Percentiles rank a stretch among this genome's conserved stretches.
phyloP scores from a whole-genome alignment of 805 yeast genomes.

The Saturnispora gosingensis region DNA sequence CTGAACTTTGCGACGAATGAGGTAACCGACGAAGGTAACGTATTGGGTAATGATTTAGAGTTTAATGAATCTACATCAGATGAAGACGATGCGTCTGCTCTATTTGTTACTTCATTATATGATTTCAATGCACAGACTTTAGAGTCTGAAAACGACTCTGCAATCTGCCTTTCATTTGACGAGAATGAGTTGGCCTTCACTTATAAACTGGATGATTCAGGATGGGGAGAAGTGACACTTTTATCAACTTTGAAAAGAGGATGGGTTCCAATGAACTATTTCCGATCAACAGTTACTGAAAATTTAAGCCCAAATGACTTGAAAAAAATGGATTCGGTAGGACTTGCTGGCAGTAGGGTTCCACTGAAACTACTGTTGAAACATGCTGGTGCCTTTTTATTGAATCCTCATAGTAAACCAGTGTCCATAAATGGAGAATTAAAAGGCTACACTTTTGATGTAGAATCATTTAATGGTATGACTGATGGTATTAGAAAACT shows the following conservation, averaged over 20 bases:
- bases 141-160: slow-evolving; percentile 55
- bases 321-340: slow-evolving; percentile 11
- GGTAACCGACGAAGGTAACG: slow-evolving; percentile 3
- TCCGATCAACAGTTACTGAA: slow-evolving; percentile 32
- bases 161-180: slow-evolving; percentile 65
- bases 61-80: slow-evolving; percentile 10
- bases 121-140: slow-evolving; percentile 35
- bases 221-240: slow-evolving; percentile 82
- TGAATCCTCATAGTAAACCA: slow-evolving; percentile 50
- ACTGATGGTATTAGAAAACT: slow-evolving; percentile 64
- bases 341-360: slow-evolving; percentile 33
- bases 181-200: slow-evolving; percentile 67
- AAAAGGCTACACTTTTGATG: slow-evolving; percentile 43
- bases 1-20: neutral
- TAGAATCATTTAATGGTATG: slow-evolving; percentile 49
- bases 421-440: slow-evolving; percentile 27
- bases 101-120: slow-evolving; percentile 29
- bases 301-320: slow-evolving; percentile 14
- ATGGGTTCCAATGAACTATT: slow-evolving; percentile 83
- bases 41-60: slow-evolving; percentile 1
- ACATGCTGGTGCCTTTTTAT: slow-evolving; percentile 56
- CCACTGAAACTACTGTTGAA: slow-evolving; percentile 49
- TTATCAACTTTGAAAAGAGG: slow-evolving; percentile 57
- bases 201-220: slow-evolving; percentile 69
- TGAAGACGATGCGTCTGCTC: slow-evolving; percentile 27